Base-by-base conservation (phyloP, 2,329 filamentous ascomycete genomes). In the Plectosphaerella cucumerina region DNA sequence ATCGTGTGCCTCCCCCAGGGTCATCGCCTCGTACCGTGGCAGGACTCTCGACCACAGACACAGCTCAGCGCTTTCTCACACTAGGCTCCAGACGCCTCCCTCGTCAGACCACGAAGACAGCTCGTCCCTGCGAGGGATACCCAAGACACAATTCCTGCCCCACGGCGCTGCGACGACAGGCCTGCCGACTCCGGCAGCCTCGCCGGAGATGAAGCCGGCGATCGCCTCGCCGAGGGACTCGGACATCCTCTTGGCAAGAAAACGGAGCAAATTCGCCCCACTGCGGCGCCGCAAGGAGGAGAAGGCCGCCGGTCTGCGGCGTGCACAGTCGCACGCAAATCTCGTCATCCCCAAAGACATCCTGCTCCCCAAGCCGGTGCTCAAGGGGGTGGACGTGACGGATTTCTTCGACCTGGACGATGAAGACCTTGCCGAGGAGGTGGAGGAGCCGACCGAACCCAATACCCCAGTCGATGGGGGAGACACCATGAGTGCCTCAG, bases 401-500 rank as follows among this genome's bases (percentile, higher is more conserved):
- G 54, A 56, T 15, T 56, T 56, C 43, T 56, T 50, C 31, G 48
- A 51, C 17, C 50, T 18, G 6, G 77, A 72, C 51, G 80, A 83
- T 53, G 79, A 84, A 26, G 80, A 83, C 50, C 80, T 84, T 53
- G 77, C 79, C 9, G 80, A 83, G 57, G 64, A 59, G 58, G 58
- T 42, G 5, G 43, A 53, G 12, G 18, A 47, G 3, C 42, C 46
- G 8, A 48, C 44, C 12, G 21, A 37, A 3, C 11, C 44, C 2
- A 48, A 44, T 6, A 47, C 52, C 9, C 46, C 53, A 20, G 23
- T 34, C 20, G 17, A 47, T 17, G 33, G 17, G 31, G n/a, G 17
- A 23, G 35, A 26, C 12, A 35, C 15, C 15, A 35, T 18, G 6
- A 20, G 34, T 9, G 14, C 44, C 14, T 37, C 48, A 3, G 10